These are phyloP conservation scores for Capronia americana DNA, from an alignment of 2,329 filamentous ascomycete species.

Conservation along the genomic window DNA sequence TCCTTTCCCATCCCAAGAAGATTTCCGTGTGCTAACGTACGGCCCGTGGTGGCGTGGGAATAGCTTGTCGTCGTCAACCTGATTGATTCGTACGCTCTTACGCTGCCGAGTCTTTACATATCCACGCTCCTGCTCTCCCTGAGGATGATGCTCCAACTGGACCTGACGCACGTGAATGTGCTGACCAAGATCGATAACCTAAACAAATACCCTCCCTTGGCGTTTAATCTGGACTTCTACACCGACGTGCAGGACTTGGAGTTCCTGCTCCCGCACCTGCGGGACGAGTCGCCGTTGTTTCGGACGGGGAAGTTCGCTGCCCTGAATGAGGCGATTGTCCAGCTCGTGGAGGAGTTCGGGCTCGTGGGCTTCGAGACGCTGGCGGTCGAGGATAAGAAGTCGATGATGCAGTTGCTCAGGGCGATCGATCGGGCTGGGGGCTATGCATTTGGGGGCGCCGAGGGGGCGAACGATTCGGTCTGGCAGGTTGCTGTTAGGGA, in stretches of 20 bases:
- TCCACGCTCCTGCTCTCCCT: slow-evolving; percentile 92
- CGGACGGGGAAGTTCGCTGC: slow-evolving; percentile 74
- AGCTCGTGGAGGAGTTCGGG: slow-evolving; percentile 86
- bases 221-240: slow-evolving; percentile 96
- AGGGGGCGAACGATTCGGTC: slow-evolving; percentile 93
- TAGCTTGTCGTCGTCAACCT: slow-evolving; percentile 93
- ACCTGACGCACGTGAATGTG: slow-evolving; percentile 93
- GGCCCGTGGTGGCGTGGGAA: no score
- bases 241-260: slow-evolving; percentile 94
- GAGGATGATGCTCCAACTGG: slow-evolving; percentile 97
- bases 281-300: slow-evolving; percentile 75
- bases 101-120: slow-evolving; percentile 91
- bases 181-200: slow-evolving; percentile 98
- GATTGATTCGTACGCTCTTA: slow-evolving; percentile 91
- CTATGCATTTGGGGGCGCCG: slow-evolving; percentile 88
- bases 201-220: slow-evolving; percentile 79
- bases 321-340: slow-evolving; percentile 84
- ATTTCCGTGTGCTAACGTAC: slow-evolving; percentile 10
- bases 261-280: slow-evolving; percentile 80
- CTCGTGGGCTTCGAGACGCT: slow-evolving; percentile 92
- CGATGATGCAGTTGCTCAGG: slow-evolving; percentile 89
- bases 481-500: slow-evolving; percentile 94
- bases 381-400: slow-evolving; percentile 94
- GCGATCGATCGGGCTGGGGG: slow-evolving; percentile 91
- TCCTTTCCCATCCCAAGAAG: no score